phyloP scores from a whole-genome alignment of 2,329 filamentous ascomycete species.

The Mariannaea sp. region DNA sequence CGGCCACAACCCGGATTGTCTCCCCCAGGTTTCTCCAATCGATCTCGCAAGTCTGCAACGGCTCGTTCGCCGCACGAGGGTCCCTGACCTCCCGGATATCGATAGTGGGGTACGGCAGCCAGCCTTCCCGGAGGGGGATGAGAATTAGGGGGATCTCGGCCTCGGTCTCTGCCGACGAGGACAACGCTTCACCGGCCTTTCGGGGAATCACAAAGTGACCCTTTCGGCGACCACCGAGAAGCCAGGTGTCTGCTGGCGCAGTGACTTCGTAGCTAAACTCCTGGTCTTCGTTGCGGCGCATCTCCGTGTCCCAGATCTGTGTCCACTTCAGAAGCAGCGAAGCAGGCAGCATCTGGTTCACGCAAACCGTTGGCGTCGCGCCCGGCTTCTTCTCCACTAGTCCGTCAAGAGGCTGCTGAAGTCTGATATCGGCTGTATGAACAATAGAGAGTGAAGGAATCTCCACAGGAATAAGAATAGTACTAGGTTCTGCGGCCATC shows the following conservation, averaged over 20 bases:
- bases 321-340: conserved; percentile 67
- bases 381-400: conserved; percentile 38
- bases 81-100: conserved; percentile 71
- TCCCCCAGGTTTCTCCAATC: conserved; percentile 81
- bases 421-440: conserved; percentile 73
- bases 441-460: conserved; percentile 83
- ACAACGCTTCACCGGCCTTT: conserved; percentile 46
- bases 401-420: conserved; percentile 48
- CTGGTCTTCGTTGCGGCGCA: conserved; percentile 52
- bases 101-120: conserved; percentile 75
- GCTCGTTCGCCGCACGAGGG: conserved; percentile 30
- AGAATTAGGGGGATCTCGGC: conserved; percentile 72
- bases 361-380: conserved; percentile 53
- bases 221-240: conserved; percentile 80
- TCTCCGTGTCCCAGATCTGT: conserved; percentile 62
- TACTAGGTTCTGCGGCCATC: conserved; percentile 52
- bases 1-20: conserved; percentile 73
- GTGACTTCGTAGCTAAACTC: conserved; percentile 86
- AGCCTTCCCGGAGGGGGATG: conserved; percentile 79
- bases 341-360: conserved; percentile 69
- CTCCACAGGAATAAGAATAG: conserved; percentile 87
- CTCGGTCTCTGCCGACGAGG: conserved; percentile 55
- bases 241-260: conserved; percentile 76
- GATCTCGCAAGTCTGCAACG: conserved; percentile 66
- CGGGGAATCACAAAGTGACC: conserved; percentile 72